phyloP scores from a whole-genome alignment of 2,329 filamentous ascomycete species.

The Trichophyton rubrum region DNA sequence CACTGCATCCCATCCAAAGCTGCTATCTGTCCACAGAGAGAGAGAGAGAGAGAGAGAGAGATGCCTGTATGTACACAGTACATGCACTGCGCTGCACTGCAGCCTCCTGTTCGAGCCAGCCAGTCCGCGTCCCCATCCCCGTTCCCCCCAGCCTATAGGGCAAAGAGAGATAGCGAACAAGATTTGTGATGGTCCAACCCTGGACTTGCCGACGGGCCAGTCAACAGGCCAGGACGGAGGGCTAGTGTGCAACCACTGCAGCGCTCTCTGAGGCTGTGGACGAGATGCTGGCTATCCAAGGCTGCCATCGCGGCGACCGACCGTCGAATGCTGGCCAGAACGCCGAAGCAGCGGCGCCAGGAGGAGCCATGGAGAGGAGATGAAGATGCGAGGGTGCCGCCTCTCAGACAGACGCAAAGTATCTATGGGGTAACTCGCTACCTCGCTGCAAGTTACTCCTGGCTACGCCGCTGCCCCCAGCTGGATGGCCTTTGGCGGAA shows the following conservation, averaged over 20 bases:
- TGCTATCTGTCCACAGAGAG: not conserved
- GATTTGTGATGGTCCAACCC: conserved; percentile 1
- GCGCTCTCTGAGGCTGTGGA: not conserved
- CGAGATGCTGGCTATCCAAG: conserved; percentile 1
- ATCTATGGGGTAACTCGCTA: no score
- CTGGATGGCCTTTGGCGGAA: no score
- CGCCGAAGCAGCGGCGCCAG: not conserved
- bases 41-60: not conserved
- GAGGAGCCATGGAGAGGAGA: not conserved
- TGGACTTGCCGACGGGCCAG: not conserved
- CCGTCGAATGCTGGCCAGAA: not conserved
- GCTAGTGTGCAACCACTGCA: conserved; percentile 1
- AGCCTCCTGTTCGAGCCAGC: not conserved
- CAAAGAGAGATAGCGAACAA: not conserved
- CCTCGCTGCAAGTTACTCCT: no score
- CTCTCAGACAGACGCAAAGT: not conserved
- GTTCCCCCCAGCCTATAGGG: not conserved
- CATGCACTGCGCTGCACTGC: not conserved
- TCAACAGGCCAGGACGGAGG: not conserved
- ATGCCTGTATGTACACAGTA: not conserved
- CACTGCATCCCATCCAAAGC: not conserved
- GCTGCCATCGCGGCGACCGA: not conserved
- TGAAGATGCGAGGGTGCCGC: not conserved
- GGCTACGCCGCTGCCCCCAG: no score
- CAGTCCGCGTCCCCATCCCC: not conserved